These are phyloP conservation scores for Kodamaea nitidulidarum DNA, from an alignment of 805 yeast species.

Conservation along the genomic window DNA sequence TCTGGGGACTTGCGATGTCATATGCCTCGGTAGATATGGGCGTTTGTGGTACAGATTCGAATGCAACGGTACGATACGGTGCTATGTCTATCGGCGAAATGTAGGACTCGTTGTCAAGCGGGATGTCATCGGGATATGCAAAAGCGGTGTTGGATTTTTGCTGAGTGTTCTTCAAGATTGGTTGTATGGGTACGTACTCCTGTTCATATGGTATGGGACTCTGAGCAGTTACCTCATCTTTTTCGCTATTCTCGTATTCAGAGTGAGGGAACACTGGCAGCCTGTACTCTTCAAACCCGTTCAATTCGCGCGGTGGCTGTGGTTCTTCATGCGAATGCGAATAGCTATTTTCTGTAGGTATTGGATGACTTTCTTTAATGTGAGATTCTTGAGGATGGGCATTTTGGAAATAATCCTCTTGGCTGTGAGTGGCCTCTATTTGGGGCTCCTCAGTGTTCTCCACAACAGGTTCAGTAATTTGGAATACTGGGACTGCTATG, in stretches of 20 bases:
- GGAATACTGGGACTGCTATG: neutral
- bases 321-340: neutral
- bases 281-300: neutral
- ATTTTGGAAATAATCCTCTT: too few species aligned
- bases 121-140: constrained; percentile 8
- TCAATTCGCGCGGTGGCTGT: neutral
- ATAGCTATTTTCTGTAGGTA: too few species aligned
- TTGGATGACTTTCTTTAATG: neutral
- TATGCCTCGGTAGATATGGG: neutral
- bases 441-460: neutral
- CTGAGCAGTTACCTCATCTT: neutral
- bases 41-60: neutral
- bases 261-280: constrained; percentile 1
- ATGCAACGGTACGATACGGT: constrained; percentile 4
- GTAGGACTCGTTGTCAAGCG: constrained; percentile 7
- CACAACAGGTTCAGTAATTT: constrained; percentile 2
- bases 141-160: too few species aligned
- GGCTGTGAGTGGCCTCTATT: too few species aligned
- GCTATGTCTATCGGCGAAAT: constrained; percentile 4
- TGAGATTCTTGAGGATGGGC: neutral
- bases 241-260: neutral
- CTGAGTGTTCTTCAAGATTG: too few species aligned
- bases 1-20: neutral
- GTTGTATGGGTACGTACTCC: too few species aligned
- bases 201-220: neutral